These are phyloP conservation scores for Bacidia gigantensis DNA, from an alignment of 495 filamentous ascomycete species.

Conservation along the genomic window DNA sequence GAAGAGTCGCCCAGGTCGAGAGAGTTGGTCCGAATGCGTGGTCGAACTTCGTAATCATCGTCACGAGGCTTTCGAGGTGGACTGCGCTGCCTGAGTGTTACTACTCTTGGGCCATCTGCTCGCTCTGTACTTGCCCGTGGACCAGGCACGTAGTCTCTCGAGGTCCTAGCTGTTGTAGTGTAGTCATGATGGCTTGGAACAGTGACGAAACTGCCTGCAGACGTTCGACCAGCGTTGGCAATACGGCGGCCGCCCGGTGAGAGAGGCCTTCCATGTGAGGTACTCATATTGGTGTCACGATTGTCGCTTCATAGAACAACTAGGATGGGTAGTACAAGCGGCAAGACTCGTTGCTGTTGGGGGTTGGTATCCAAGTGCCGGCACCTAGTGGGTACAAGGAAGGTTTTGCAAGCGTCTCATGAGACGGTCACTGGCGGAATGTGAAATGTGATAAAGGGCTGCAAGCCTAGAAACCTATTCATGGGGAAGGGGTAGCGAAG, in stretches of 20 bases:
- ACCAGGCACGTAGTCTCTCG: constrained; percentile 11
- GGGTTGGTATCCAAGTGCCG: too few relatives aligned
- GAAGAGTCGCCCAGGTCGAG: constrained; percentile 9
- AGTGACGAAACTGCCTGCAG: constrained; percentile 9
- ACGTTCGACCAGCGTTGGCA: constrained; percentile 10
- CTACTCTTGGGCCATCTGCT: constrained; percentile 8
- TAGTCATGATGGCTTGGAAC: constrained; percentile 10
- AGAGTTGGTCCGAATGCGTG: constrained; percentile 9
- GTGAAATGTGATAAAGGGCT: too few relatives aligned
- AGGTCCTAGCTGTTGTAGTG: constrained; percentile 9
- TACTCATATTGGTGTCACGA: constrained; percentile 4
- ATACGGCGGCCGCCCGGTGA: constrained; percentile 8
- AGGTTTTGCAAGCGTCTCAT: too few relatives aligned
- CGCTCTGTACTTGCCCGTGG: constrained; percentile 17
- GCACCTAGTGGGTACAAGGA: too few relatives aligned
- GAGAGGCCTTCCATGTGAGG: constrained; percentile 11
- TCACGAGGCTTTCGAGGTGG: constrained; percentile 11
- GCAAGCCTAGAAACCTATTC: too few relatives aligned
- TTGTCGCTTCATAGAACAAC: too few relatives aligned
- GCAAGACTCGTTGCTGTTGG: too few relatives aligned
- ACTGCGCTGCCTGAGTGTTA: constrained; percentile 7
- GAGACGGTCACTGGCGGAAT: too few relatives aligned
- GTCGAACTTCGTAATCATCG: constrained; percentile 16
- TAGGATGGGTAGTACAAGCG: neutral
- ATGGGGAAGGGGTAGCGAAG: too few relatives aligned